These are phyloP conservation scores for Annona cherimola DNA, from an alignment of 164 flowering plant genomes.

Conservation along the genomic window DNA sequence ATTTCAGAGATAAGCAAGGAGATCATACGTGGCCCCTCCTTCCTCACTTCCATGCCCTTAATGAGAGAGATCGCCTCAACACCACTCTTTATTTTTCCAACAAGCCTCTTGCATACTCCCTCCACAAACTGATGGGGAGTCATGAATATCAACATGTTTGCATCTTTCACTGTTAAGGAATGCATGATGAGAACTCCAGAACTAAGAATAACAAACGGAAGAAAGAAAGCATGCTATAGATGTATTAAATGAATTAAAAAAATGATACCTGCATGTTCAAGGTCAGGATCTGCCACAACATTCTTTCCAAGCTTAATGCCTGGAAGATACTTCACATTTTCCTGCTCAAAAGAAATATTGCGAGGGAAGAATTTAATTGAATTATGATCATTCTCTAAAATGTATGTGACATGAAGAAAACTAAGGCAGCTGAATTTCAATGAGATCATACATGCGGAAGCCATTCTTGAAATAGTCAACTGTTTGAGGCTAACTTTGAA, in stretches of 20 bases:
- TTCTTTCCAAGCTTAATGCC: constrained; percentile 88
- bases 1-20: constrained; percentile 61
- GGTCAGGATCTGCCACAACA: constrained; percentile 89
- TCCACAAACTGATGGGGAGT: constrained; percentile 96
- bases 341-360: constrained; percentile 32
- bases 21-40: constrained; percentile 92
- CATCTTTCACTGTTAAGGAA: constrained; percentile 66
- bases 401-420: background rate
- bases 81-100: constrained; percentile 57
- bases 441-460: background rate
- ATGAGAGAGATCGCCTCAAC: constrained; percentile 79
- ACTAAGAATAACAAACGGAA: background rate
- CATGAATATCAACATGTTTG: constrained; percentile 85
- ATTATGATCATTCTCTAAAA: background rate
- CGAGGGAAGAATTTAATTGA: background rate
- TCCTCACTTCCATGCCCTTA: constrained; percentile 95
- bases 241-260: background rate
- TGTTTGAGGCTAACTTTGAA: background rate
- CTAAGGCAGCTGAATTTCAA: background rate
- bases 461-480: background rate
- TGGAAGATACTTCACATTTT: constrained; percentile 92
- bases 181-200: background rate
- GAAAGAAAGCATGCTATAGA: background rate
- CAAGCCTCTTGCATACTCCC: constrained; percentile 71
- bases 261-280: constrained; percentile 72